Conservation (phyloP, 805 yeast genomes). For the Saccharomycopsis sp. region DNA sequence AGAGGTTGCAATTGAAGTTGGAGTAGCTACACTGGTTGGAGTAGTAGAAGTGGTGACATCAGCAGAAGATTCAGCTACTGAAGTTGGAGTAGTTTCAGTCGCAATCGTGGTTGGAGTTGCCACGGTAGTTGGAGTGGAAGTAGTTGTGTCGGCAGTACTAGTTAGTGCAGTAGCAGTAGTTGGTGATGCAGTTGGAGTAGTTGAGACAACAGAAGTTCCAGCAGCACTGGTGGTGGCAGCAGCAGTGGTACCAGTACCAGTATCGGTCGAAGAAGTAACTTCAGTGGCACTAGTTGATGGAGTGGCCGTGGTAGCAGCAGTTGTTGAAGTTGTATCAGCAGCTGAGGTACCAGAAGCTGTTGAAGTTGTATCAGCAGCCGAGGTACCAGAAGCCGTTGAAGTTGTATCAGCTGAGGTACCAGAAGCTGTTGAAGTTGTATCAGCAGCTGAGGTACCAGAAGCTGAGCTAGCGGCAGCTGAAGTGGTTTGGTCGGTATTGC, state of each 20-base stretch:
- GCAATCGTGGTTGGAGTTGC: background rate
- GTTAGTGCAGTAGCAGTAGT: slow-evolving; percentile 1
- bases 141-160: slow-evolving; percentile 4
- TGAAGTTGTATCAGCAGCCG: slow-evolving; percentile 2
- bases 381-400: background rate
- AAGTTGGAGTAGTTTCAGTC: background rate
- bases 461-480: background rate
- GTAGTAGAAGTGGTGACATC: slow-evolving; percentile 1
- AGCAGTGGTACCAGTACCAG: background rate
- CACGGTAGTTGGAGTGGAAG: slow-evolving; percentile 10
- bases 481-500: background rate
- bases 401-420: background rate
- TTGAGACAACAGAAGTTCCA: background rate
- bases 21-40: background rate
- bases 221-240: background rate
- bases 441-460: background rate
- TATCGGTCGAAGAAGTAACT: background rate
- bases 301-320: slow-evolving; percentile 3
- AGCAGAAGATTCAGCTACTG: background rate
- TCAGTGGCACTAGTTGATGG: background rate
- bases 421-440: background rate
- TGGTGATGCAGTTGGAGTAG: background rate
- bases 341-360: slow-evolving; percentile 1
- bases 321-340: slow-evolving; percentile 1
- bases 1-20: background rate